These are phyloP conservation scores for Vitellaria paradoxa DNA, from an alignment of 179 eudicot species.

Conservation along the genomic window DNA sequence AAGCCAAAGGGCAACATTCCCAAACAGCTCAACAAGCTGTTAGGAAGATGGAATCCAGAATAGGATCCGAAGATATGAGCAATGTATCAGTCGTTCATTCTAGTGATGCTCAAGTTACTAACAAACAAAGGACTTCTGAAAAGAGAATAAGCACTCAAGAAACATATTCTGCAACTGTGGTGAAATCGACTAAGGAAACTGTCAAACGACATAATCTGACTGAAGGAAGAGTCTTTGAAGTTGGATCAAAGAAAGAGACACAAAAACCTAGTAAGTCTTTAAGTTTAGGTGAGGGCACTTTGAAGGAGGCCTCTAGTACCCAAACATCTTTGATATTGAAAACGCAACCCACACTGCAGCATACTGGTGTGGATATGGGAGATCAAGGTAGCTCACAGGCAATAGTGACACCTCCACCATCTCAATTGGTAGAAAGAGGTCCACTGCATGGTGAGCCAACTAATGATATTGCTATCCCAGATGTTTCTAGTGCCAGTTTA, in stretches of 20 bases:
- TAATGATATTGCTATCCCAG: slow-evolving; percentile 14
- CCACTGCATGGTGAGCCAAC: not conserved
- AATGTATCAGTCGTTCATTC: slow-evolving; percentile 26
- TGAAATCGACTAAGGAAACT: slow-evolving; percentile 33
- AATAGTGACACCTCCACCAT: not conserved
- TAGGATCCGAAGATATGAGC: slow-evolving; percentile 26
- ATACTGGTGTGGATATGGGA: slow-evolving; percentile 8
- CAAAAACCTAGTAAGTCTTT: slow-evolving; percentile 23
- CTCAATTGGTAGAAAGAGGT: not conserved
- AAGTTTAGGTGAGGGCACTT: slow-evolving; percentile 21
- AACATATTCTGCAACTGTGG: slow-evolving; percentile 25
- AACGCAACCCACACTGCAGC: slow-evolving; percentile 31
- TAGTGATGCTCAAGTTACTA: slow-evolving; percentile 22
- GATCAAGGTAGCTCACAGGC: not conserved
- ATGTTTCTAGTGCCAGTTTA: slow-evolving; percentile 11
- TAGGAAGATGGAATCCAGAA: slow-evolving; percentile 28
- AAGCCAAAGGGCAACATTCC: slow-evolving; percentile 19
- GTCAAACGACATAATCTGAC: slow-evolving; percentile 23
- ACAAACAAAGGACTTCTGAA: slow-evolving; percentile 28
- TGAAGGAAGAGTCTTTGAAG: slow-evolving; percentile 26
- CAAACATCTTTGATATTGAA: slow-evolving; percentile 25
- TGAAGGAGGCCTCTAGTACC: slow-evolving; percentile 26
- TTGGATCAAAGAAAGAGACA: slow-evolving; percentile 21
- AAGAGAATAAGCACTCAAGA: slow-evolving; percentile 31
- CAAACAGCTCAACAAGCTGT: slow-evolving; percentile 22